These are phyloP conservation scores for Ophiostoma angusticollis DNA, from an alignment of 2,329 filamentous ascomycete species.

Conservation along the genomic window DNA sequence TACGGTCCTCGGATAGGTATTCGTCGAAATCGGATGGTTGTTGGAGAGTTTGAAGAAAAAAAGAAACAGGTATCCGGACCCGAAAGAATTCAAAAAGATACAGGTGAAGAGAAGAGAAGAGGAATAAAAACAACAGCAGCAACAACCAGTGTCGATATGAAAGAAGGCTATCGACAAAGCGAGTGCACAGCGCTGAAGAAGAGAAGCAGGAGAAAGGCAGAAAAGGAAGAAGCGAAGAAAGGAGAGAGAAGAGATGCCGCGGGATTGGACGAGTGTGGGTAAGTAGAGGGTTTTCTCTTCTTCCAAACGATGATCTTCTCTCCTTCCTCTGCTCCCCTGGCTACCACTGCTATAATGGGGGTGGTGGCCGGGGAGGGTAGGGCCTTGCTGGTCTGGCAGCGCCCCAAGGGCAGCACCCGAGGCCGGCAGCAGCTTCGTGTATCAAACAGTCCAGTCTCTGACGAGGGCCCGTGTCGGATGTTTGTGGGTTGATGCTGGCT, in stretches of 20 bases:
- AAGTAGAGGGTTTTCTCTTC: slow-evolving; percentile 3
- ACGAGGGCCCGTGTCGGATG: slow-evolving; percentile 26
- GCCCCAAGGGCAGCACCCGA: slow-evolving; percentile 26
- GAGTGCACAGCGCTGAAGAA: slow-evolving; percentile 35
- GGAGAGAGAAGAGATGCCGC: slow-evolving; percentile 13
- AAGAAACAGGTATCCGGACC: slow-evolving; percentile 38
- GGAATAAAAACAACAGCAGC: slow-evolving; percentile 12
- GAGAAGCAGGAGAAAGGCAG: slow-evolving; percentile 19
- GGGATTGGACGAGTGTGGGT: slow-evolving; percentile 7
- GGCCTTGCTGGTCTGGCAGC: slow-evolving; percentile 15
- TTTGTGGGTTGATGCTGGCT: slow-evolving; percentile 25
- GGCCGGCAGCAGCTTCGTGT: slow-evolving; percentile 25
- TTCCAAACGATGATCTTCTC: slow-evolving; percentile 1
- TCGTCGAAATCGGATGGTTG: no score
- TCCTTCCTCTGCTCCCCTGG: neutral
- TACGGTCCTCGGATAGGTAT: no score
- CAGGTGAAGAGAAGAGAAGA: slow-evolving; percentile 14
- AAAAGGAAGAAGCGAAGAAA: slow-evolving; percentile 10
- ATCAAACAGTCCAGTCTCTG: slow-evolving; percentile 26
- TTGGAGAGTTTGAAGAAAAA: slow-evolving; percentile 13
- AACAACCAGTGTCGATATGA: slow-evolving; percentile 33
- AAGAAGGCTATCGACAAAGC: slow-evolving; percentile 40
- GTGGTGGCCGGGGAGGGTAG: slow-evolving; percentile 12
- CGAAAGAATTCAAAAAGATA: slow-evolving; percentile 22
- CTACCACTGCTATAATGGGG: slow-evolving; percentile 19